phyloP scores from a whole-genome alignment of 148 eudicot genomes.

The Dysphania ambrosioides region DNA sequence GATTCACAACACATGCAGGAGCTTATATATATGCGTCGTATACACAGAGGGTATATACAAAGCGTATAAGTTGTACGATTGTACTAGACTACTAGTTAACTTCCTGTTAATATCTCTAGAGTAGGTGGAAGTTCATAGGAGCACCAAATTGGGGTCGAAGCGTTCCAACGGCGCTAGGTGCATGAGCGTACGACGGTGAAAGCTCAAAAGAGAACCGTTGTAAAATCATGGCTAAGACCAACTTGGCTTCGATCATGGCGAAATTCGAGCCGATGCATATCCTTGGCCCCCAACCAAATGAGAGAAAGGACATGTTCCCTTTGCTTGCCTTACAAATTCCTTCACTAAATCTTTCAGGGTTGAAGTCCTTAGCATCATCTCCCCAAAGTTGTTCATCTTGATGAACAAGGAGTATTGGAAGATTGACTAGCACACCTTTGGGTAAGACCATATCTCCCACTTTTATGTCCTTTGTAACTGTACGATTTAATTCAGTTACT shows the following conservation, averaged over 20 bases:
- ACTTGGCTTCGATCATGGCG: conserved; percentile 35
- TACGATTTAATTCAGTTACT: not conserved
- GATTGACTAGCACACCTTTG: conserved; percentile 1
- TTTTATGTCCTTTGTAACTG: conserved; percentile 19
- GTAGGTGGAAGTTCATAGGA: not conserved
- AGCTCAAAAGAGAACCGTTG: conserved; percentile 12
- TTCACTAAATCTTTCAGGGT: conserved; percentile 32
- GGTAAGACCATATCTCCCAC: conserved; percentile 30
- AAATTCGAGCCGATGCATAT: conserved; percentile 40
- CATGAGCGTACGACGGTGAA: conserved; percentile 23
- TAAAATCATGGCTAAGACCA: conserved; percentile 7
- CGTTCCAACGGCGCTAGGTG: not conserved
- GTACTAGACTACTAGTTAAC: too few species aligned
- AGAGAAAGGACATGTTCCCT: conserved; percentile 24
- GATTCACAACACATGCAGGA: too few species aligned
- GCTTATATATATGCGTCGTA: too few species aligned
- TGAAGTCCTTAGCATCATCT: conserved; percentile 32
- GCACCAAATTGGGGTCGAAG: conserved; percentile 16
- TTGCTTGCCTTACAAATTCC: conserved; percentile 18
- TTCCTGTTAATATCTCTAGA: too few species aligned
- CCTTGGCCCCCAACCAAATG: conserved; percentile 38
- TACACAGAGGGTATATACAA: too few species aligned
- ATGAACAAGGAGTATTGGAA: conserved; percentile 7
- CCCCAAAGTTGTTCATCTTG: conserved; percentile 36
- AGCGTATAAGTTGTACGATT: too few species aligned